A percentile compares a stretch with the other conserved stretches of the same genome.
phyloP scores from a whole-genome alignment of 441 rosid species.

The Syzygium malaccense region DNA sequence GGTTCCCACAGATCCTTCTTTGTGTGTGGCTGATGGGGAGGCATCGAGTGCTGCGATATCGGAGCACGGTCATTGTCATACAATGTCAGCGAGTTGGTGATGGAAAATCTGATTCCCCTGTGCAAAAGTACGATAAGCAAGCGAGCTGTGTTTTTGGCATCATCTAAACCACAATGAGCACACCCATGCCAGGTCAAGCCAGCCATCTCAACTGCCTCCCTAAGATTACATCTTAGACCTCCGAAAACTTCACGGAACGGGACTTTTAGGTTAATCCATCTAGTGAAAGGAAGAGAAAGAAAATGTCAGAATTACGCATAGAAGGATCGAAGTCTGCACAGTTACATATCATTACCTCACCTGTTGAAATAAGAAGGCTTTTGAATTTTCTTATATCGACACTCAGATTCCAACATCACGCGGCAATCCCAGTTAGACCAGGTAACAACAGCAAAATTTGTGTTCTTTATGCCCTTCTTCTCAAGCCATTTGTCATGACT shows the following conservation, averaged over 20 bases:
- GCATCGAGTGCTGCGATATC: slow-evolving; percentile 15
- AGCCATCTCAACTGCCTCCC: slow-evolving; percentile 60
- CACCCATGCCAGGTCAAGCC: slow-evolving; percentile 64
- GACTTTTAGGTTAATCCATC: slow-evolving; percentile 72
- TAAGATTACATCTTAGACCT: slow-evolving; percentile 44
- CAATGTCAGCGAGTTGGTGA: slow-evolving; percentile 40
- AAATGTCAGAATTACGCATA: background rate
- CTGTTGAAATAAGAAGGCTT: slow-evolving; percentile 67
- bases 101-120: slow-evolving; percentile 43
- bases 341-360: slow-evolving; percentile 11
- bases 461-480: slow-evolving; percentile 51
- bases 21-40: slow-evolving; percentile 18
- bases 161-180: slow-evolving; percentile 63
- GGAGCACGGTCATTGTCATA: slow-evolving; percentile 35
- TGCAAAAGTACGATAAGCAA: slow-evolving; percentile 46
- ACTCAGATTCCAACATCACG: slow-evolving; percentile 77
- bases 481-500: slow-evolving; percentile 77
- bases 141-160: slow-evolving; percentile 65
- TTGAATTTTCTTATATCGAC: slow-evolving; percentile 59
- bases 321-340: background rate
- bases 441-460: slow-evolving; percentile 63
- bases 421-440: slow-evolving; percentile 78
- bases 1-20: slow-evolving; percentile 18
- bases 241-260: slow-evolving; percentile 57
- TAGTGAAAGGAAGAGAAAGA: slow-evolving; percentile 6